phyloP scores from a whole-genome alignment of 805 yeast species.

The Lipomyces kockii region DNA sequence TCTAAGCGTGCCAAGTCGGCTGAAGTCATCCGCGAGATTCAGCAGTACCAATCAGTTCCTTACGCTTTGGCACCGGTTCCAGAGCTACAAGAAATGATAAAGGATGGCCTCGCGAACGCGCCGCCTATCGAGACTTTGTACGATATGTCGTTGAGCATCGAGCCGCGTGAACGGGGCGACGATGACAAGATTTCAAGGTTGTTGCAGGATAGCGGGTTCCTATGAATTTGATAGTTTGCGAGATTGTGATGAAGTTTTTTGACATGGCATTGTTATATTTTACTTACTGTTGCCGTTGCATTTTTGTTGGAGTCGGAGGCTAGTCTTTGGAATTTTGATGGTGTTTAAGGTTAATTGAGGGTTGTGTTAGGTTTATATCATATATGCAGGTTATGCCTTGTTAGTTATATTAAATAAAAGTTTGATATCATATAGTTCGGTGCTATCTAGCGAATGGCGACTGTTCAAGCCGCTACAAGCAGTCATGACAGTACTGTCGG shows the following conservation, averaged over 20 bases:
- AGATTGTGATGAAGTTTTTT: background rate
- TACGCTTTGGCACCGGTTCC: slow-evolving; percentile 66
- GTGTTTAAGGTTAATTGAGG: background rate
- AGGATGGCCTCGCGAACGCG: slow-evolving; percentile 54
- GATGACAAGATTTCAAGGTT: slow-evolving; percentile 43
- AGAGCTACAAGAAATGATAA: slow-evolving; percentile 61
- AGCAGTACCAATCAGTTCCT: slow-evolving; percentile 65
- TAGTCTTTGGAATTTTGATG: background rate
- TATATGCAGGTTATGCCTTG: too few species aligned
- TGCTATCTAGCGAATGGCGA: too few species aligned
- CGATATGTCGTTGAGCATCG: slow-evolving; percentile 71
- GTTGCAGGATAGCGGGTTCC: slow-evolving; percentile 42
- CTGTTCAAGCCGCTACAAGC: too few species aligned
- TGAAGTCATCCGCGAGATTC: slow-evolving; percentile 73
- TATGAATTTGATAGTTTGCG: slow-evolving; percentile 24
- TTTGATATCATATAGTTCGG: too few species aligned
- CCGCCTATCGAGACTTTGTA: slow-evolving; percentile 85
- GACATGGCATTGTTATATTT: background rate
- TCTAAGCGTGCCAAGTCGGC: slow-evolving; percentile 75
- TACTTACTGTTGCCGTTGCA: background rate
- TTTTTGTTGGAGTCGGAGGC: background rate
- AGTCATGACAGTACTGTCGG: too few species aligned
- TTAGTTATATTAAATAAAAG: too few species aligned
- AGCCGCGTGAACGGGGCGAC: slow-evolving; percentile 54
- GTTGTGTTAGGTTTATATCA: background rate